Conservation (phyloP, 306 rosid genomes). For the Abrus pulchellus region DNA sequence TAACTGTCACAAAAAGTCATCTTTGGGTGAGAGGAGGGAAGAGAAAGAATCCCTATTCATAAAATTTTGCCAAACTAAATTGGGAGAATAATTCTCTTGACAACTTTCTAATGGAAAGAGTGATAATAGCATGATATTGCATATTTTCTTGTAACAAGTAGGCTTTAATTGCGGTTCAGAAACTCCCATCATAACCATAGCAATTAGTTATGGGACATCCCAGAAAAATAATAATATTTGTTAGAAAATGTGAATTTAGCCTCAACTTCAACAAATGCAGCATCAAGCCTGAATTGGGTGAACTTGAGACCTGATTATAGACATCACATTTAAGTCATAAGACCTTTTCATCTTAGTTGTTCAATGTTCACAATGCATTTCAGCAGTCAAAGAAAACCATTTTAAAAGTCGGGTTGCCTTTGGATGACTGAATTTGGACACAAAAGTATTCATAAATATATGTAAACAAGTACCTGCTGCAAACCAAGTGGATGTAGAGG, state of each 20-base stretch:
- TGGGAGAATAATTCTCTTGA: not conserved
- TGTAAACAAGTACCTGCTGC: conserved; percentile 76
- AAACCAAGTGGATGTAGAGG: conserved; percentile 81
- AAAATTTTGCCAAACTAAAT: conserved; percentile 1
- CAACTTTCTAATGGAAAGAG: not conserved
- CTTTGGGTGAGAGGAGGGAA: conserved; percentile 41
- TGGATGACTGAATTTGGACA: conserved; percentile 28
- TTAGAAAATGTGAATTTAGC: conserved; percentile 29
- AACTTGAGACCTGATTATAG: conserved; percentile 19
- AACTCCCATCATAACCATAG: conserved; percentile 21
- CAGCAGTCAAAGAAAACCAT: conserved; percentile 7
- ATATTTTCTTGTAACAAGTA: not conserved
- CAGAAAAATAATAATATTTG: conserved; percentile 30
- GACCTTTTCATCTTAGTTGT: conserved; percentile 23
- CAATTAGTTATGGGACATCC: conserved; percentile 8
- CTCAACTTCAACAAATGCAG: conserved; percentile 8
- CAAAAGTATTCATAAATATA: conserved; percentile 25
- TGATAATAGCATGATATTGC: conserved; percentile 2
- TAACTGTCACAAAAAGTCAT: conserved; percentile 65
- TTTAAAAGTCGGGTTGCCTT: conserved; percentile 22
- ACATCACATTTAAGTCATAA: not conserved
- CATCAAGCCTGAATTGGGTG: conserved; percentile 6
- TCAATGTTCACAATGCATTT: conserved; percentile 34
- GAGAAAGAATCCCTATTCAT: conserved; percentile 4
- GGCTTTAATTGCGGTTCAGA: not conserved